Evolutionary conservation across 495 filamentous ascomycete species (phyloP).

Genomic region (Glarea lozoyensis): DNA sequence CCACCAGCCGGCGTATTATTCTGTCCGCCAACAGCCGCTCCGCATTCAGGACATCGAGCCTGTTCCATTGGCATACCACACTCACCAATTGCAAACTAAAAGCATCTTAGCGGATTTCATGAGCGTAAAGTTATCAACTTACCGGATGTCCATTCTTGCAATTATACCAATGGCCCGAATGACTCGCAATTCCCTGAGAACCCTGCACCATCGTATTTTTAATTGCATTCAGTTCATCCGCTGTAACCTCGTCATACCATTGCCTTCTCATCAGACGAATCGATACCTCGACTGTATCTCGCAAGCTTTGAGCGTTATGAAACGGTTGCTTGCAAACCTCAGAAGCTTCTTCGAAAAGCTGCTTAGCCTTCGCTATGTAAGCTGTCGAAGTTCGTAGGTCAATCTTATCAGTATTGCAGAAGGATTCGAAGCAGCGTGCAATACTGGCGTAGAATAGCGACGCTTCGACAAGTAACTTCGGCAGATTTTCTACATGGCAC

Average conservation of each 20-base stretch:
- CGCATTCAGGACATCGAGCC: constrained; percentile 58
- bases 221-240: no score
- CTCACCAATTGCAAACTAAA: constrained; percentile 67
- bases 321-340: no score
- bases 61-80: constrained; percentile 63
- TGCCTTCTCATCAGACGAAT: no score
- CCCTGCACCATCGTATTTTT: constrained; percentile 37
- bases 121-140: no score
- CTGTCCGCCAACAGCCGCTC: constrained; percentile 47
- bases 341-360: no score
- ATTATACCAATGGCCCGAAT: constrained; percentile 66
- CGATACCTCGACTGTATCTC: no score
- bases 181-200: constrained; percentile 35
- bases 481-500: constrained; percentile 8
- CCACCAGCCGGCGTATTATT: constrained; percentile 43
- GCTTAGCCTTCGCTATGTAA: no score
- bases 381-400: no score
- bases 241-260: no score
- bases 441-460: constrained; percentile 3
- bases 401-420: no score
- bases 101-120: no score
- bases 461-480: constrained; percentile 15
- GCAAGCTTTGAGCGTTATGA: no score
- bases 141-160: constrained; percentile 59
- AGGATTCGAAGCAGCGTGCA: constrained; percentile 8